These are phyloP conservation scores for Calycina marina DNA, from an alignment of 2,329 filamentous ascomycete genomes.

Conservation along the genomic window DNA sequence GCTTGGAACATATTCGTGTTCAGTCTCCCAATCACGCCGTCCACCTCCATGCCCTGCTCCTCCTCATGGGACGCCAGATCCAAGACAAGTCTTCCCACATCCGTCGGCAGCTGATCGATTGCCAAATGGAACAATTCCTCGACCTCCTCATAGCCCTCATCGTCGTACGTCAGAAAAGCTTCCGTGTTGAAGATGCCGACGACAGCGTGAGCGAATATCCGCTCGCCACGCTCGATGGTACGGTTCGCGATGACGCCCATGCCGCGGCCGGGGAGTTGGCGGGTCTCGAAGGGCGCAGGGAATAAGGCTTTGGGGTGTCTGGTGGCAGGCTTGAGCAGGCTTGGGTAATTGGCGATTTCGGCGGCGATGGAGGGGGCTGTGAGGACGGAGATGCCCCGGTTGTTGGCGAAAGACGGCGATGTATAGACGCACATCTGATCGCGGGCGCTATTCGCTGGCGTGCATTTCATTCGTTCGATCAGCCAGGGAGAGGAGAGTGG, in stretches of 20 bases:
- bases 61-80: constrained; percentile 7
- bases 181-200: constrained; percentile 11
- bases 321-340: constrained; percentile 1
- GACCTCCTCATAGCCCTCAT: not conserved
- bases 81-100: constrained; percentile 3
- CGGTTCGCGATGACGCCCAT: constrained; percentile 12
- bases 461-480: too few species aligned
- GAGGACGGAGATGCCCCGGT: constrained; percentile 9
- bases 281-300: constrained; percentile 6
- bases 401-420: constrained; percentile 2
- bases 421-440: constrained; percentile 10
- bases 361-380: constrained; percentile 9
- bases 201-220: constrained; percentile 8
- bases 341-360: constrained; percentile 2
- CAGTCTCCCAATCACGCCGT: constrained; percentile 9
- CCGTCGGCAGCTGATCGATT: constrained; percentile 7
- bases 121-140: constrained; percentile 5
- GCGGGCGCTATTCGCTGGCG: too few species aligned
- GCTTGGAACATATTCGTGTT: constrained; percentile 13
- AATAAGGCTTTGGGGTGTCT: not conserved
- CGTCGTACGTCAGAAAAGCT: constrained; percentile 3
- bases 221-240: constrained; percentile 8
- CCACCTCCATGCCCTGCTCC: not conserved
- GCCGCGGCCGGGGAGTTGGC: constrained; percentile 7
- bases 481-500: too few species aligned